Conservation (phyloP, 257 asterid species). For the Jasminum sambac region DNA sequence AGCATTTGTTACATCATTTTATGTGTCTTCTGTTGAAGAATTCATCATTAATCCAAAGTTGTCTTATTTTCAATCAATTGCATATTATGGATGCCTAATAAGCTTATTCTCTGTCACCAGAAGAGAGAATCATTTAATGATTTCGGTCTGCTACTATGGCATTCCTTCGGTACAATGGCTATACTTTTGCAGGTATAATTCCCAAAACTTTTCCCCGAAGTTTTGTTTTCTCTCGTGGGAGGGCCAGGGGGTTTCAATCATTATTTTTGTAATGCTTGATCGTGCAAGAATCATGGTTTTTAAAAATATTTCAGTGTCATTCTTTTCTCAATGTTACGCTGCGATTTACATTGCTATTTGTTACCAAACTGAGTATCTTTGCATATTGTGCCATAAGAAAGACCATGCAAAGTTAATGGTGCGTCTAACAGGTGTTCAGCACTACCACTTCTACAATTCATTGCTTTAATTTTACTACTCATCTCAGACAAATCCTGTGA, state of each 20-base stretch:
- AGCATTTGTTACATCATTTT: background rate
- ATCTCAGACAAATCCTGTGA: background rate
- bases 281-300: background rate
- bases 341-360: background rate
- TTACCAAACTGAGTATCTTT: conserved; percentile 6
- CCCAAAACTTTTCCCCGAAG: background rate
- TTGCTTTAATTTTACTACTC: background rate
- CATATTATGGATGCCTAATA: background rate
- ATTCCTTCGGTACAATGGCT: conserved; percentile 40
- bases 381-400: background rate
- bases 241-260: background rate
- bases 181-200: conserved; percentile 43
- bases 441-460: background rate
- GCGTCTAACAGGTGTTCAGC: background rate
- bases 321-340: conserved; percentile 2
- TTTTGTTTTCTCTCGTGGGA: background rate
- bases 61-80: background rate
- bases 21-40: background rate
- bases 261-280: background rate
- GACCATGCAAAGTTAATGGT: background rate
- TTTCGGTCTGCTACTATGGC: conserved; percentile 41
- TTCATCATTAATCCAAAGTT: background rate
- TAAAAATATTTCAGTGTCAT: background rate
- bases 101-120: conserved; percentile 21
- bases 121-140: conserved; percentile 24